These are phyloP conservation scores for Hysterangium stoloniferum DNA, from an alignment of 768 basidiomycete species.

Conservation along the genomic window DNA sequence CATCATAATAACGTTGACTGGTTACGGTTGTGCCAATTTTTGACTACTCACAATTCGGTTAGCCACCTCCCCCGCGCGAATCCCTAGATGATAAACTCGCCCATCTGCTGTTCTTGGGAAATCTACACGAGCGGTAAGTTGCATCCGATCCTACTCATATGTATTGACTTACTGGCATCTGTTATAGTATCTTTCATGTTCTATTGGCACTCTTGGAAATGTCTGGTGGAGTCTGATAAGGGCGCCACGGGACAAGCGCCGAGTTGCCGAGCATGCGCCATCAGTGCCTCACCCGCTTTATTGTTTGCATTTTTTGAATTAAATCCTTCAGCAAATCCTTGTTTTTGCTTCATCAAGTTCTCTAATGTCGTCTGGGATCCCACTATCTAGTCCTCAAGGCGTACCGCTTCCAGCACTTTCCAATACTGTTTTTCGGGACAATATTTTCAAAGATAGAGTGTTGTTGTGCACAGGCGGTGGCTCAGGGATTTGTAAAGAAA, in stretches of 20 bases:
- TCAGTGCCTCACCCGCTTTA: background rate
- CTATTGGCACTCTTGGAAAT: background rate
- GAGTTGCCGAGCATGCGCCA: no score
- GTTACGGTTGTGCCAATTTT: background rate
- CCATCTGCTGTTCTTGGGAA: slow-evolving; percentile 68
- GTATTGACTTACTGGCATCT: slow-evolving; percentile 60
- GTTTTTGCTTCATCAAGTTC: background rate
- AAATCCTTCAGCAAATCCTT: background rate
- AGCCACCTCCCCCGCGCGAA: slow-evolving; percentile 69
- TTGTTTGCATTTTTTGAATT: background rate
- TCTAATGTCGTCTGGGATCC: background rate
- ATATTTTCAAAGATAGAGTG: slow-evolving; percentile 90
- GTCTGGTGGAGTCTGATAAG: background rate
- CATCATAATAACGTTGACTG: background rate
- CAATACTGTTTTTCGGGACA: slow-evolving; percentile 58
- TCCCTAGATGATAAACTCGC: slow-evolving; percentile 73
- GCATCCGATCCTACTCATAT: background rate
- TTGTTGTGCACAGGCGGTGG: slow-evolving; percentile 88
- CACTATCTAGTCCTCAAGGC: background rate
- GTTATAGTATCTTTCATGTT: slow-evolving; percentile 54
- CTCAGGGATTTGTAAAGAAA: slow-evolving; percentile 86
- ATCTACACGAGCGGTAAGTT: slow-evolving; percentile 33
- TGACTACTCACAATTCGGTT: slow-evolving; percentile 60
- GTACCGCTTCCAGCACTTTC: slow-evolving; percentile 26
- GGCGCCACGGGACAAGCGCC: no score